These are phyloP conservation scores for Aspergillus leporis DNA, from an alignment of 495 filamentous ascomycete species.

Conservation along the genomic window DNA sequence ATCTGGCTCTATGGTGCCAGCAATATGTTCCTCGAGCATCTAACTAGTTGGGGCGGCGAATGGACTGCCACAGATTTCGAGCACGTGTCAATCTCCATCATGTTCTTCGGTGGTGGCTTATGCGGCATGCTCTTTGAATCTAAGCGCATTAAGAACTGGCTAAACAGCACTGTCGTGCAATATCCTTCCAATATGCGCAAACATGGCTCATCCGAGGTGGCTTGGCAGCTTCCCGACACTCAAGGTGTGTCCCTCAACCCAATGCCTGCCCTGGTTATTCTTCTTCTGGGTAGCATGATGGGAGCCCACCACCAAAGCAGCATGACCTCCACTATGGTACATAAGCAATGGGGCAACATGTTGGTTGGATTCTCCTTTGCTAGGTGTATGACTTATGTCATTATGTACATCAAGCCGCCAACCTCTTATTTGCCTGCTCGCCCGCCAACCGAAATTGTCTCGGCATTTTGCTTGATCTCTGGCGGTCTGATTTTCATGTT, in stretches of 20 bases:
- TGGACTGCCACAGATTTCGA: conserved; percentile 85
- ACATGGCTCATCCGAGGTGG: conserved; percentile 47
- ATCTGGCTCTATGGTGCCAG: conserved; percentile 87
- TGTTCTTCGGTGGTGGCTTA: conserved; percentile 96
- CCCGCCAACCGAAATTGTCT: conserved; percentile 86
- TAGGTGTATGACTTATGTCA: conserved; percentile 75
- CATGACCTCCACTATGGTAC: conserved; percentile 87
- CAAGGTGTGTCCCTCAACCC: conserved; percentile 85
- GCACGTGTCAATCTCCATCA: conserved; percentile 87
- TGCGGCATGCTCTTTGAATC: conserved; percentile 96
- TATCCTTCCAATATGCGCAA: conserved; percentile 24
- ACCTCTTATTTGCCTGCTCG: conserved; percentile 79
- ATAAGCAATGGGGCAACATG: conserved; percentile 91
- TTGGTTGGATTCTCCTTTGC: conserved; percentile 79
- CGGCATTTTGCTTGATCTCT: conserved; percentile 81
- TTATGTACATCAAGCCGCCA: conserved; percentile 80
- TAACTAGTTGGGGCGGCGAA: conserved; percentile 64
- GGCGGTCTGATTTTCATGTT: conserved; percentile 94
- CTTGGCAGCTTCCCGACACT: conserved; percentile 59
- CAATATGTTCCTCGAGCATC: conserved; percentile 92
- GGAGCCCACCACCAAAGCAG: conserved; percentile 83
- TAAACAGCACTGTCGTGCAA: conserved; percentile 64
- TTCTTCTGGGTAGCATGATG: conserved; percentile 93
- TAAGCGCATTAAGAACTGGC: conserved; percentile 60
- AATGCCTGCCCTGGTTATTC: conserved; percentile 80